These are phyloP conservation scores for Nymphaea colorata DNA, from an alignment of 164 flowering plant genomes.

Conservation along the genomic window DNA sequence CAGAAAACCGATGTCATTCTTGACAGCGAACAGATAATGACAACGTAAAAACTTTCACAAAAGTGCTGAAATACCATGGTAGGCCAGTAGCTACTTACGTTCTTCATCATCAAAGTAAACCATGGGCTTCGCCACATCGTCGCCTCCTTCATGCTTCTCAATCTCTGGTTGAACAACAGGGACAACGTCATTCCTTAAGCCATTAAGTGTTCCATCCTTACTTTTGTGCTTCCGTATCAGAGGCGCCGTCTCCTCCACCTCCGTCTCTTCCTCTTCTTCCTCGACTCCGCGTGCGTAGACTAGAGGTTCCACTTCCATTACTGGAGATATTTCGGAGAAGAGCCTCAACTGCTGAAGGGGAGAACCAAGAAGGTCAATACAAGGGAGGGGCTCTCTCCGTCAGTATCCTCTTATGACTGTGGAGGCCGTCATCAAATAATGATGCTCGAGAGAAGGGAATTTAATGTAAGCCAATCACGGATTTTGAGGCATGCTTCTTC, in stretches of 20 bases:
- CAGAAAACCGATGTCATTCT: background rate
- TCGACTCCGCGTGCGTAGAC: background rate
- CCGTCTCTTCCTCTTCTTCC: background rate
- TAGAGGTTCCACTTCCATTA: background rate
- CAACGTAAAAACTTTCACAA: too few species aligned
- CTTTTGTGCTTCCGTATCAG: background rate
- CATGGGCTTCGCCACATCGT: background rate
- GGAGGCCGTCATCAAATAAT: background rate
- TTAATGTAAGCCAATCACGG: background rate
- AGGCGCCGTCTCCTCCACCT: background rate
- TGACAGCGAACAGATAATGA: too few species aligned
- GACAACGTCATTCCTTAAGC: background rate
- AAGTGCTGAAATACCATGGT: background rate
- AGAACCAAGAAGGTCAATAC: background rate
- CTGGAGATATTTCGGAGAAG: background rate
- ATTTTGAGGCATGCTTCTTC: background rate
- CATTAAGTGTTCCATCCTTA: background rate
- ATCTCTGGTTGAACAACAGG: background rate
- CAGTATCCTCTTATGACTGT: background rate
- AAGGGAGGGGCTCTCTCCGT: background rate
- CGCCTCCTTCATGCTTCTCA: background rate
- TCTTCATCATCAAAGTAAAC: background rate
- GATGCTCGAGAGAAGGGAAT: background rate
- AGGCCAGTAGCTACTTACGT: background rate
- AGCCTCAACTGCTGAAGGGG: background rate